Evolutionary conservation across 2,329 filamentous ascomycete species (phyloP), one percentile per base, ranked within the genome.

Genomic region (Paecilomyces dactylethromorphus): DNA sequence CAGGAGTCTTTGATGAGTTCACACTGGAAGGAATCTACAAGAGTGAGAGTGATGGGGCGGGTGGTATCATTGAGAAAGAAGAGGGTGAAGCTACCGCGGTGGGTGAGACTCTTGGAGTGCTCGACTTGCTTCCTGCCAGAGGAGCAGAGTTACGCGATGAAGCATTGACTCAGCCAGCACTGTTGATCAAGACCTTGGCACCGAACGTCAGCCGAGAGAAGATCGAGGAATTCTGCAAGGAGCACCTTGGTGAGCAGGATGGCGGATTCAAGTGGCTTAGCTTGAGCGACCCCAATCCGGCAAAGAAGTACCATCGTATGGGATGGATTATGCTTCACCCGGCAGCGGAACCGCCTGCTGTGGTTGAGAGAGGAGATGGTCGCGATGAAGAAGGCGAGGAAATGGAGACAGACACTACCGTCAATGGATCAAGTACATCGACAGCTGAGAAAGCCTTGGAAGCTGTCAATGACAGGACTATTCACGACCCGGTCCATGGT

Each of bases 271-370:
- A 93, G 71, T 97, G 93, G 87, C 81, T 99, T 4, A 97, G 93
- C 33, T 82, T 99, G 55, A 97, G 92, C 65, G 94, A 99, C 68
- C 94, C 94, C 0, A 99, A 99, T 70, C 94, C 94, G 1, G 89
- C 91, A 68, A 99, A 99, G 78, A 89, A 96, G 63, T 99, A 92
- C 69, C 94, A 99, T 71, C 88, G 94, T 22, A 97, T 99, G 74
- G 94, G 94, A 22, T 99, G 95, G 93, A 95, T 99, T 61, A 94
- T 97, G 83, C 82, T 99, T 10, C 89, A 97, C 68, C 89, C 91
- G 15, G 86, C 86, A 13, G 82, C 88, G 0, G 90, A 95, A 58
- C 80, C 83, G 22, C 77, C 82, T 5, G 79, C 83, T 53, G 81
- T 86, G 12, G 79, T 87, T 60, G 90, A 95, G 65, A 83, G 87